Conservation (phyloP, 2,329 filamentous ascomycete species). For the Leptographium procerum region DNA sequence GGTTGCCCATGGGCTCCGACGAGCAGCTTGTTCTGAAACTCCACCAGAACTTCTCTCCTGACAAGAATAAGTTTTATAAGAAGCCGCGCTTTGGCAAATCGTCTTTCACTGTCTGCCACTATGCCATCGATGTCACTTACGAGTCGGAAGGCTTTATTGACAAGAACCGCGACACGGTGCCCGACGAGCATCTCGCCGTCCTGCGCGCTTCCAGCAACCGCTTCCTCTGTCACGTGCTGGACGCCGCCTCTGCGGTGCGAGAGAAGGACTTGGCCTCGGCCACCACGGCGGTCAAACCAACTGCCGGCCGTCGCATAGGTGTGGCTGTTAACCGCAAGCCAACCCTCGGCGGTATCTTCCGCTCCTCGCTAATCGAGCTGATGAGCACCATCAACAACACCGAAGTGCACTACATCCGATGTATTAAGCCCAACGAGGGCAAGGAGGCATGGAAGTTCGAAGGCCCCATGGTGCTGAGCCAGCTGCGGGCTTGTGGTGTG, state of each 20-base stretch:
- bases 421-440: conserved; percentile 96
- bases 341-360: conserved; percentile 96
- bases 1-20: conserved; percentile 92
- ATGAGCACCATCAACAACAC: conserved; percentile 98
- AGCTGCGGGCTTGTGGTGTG: conserved; percentile 95
- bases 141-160: conserved; percentile 99
- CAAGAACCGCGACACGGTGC: conserved; percentile 97
- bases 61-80: conserved; percentile 97
- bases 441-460: conserved; percentile 98
- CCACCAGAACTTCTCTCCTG: conserved; percentile 79
- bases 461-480: conserved; percentile 95
- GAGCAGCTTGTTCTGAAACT: conserved; percentile 95
- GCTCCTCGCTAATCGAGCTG: conserved; percentile 92
- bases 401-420: conserved; percentile 97
- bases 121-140: conserved; percentile 95
- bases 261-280: conserved; percentile 71
- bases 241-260: conserved; percentile 73
- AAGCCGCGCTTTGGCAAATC: conserved; percentile 97
- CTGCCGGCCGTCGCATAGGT: conserved; percentile 74
- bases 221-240: conserved; percentile 76
- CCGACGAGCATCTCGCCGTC: conserved; percentile 94
- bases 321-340: conserved; percentile 93
- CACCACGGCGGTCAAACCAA: conserved; percentile 60
- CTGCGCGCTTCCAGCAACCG: conserved; percentile 71
- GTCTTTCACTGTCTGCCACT: conserved; percentile 95